Evolutionary conservation across 192 early-diverging fungal species (phyloP), one percentile per base, ranked within the genome.

Genomic region (Coemansia interrupta): DNA sequence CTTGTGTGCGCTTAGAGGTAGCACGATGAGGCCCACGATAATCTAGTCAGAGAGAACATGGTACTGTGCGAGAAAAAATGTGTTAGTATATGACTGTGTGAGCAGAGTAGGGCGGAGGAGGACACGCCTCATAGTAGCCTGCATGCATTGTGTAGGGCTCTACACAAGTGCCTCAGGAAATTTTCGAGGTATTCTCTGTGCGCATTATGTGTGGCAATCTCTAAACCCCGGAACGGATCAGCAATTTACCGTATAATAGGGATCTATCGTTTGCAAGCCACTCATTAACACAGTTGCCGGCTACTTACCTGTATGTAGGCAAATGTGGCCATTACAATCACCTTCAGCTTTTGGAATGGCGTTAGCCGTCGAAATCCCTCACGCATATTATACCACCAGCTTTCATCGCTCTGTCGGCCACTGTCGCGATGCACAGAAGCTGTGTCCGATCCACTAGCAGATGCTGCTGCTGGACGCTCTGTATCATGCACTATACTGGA

Each of bases 1-100:
- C 46, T 58, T 63, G 22, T 77, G 46, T 26, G 81, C 80, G 54
- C 80, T 82, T 17, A 86, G 18, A 38, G 61, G 55, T 23, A 90
- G 70, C 11, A 84, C 79, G 13, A 77, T 64, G 17, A 85, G 73
- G 26, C 81, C 82, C 14, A 67, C 61, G 12, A 83, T 49, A 29
- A 88, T 63, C 84, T 87, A 76, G 36, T 44, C 42, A 56, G 24
- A 20, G 18, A 49, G 54, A 60, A 32, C 10, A 30, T 22, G 42
- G 26, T 5, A 22, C 14, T 28, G 2, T 43, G 4, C 8, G 10
- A 12, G 32, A 54, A 30, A 23, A 2, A 22, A n/a, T n/a, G n/a
- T 26, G n/a, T 44, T n/a, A 18, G 42, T 44, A 44, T 44, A n/a
- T 44, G 9, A 18, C 1, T 18, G 2, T 4, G 14, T 20, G 9